Evolutionary conservation across 371 early-diverging fungal genomes (phyloP).

Genomic region (Aphelidium insulamus): DNA sequence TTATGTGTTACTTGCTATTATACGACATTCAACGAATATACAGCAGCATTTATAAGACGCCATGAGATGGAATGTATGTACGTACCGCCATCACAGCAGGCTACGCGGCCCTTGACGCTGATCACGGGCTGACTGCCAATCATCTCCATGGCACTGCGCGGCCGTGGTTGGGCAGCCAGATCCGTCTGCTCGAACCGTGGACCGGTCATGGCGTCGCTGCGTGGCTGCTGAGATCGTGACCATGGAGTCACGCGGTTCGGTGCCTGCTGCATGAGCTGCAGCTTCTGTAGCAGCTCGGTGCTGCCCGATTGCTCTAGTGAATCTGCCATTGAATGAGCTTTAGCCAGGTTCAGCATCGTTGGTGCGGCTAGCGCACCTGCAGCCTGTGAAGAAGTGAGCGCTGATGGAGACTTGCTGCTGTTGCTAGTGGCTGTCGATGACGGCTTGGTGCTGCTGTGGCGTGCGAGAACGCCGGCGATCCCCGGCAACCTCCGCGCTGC

Average conservation of each 20-base stretch:
- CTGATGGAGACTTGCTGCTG: no score
- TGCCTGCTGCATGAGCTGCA: no score
- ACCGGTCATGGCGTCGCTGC: slow-evolving; percentile 40
- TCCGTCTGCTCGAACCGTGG: slow-evolving; percentile 82
- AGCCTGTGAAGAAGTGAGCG: no score
- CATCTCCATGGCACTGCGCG: slow-evolving; percentile 75
- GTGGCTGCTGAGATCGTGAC: slow-evolving; percentile 47
- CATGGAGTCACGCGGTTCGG: slow-evolving; percentile 49
- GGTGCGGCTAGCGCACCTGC: no score
- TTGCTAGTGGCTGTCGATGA: no score
- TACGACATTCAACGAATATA: neutral
- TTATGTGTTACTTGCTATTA: slow-evolving; percentile 1
- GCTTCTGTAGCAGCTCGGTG: no score
- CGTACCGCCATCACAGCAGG: slow-evolving; percentile 71
- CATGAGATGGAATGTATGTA: neutral
- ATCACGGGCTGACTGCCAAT: slow-evolving; percentile 68
- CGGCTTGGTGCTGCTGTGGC: no score
- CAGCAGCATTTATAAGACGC: neutral
- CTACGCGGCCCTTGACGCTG: slow-evolving; percentile 42
- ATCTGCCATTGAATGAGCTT: no score
- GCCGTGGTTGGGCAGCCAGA: slow-evolving; percentile 63
- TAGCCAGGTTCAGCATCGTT: no score
- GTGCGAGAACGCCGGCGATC: no score
- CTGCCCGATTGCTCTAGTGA: no score
- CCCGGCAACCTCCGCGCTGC: no score